Base-by-base conservation (phyloP, 257 asterid species). In the Fraxinus excelsior region DNA sequence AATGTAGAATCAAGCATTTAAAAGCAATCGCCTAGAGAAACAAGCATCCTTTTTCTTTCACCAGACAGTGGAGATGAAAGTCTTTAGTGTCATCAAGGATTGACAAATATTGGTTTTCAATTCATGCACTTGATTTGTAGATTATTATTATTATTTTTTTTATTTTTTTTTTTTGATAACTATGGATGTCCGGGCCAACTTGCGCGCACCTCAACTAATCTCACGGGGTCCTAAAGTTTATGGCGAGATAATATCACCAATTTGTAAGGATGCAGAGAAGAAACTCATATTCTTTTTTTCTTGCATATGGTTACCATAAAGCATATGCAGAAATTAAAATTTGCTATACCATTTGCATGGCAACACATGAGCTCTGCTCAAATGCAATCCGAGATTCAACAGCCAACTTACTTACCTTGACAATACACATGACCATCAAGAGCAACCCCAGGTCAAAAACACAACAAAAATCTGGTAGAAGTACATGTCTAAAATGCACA, bases 391-490 rank as follows among this genome's bases (percentile, higher is more conserved):
- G 14, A 25, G 67, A 21, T 60, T 10, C 32, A 16, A 60, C 32
- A 6, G 32, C 67, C 14, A 5, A 60, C 16, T 23, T 25, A 60
- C 26, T 60, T 21, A 6, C 67, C 67, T 60, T 8, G 18, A 77
- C 25, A 49, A 77, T 67, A 67, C 58, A 75, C 44, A 75, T 71
- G 60, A 42, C 29, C 66, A 65, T 35, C 8, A 7, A 56, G 8
- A 56, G 65, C 28, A 56, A 56, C 65, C 51, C 51, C 34, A 58
- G 73, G 10, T 37, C 7, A 34, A 42, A 21, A 75, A 29, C 42
- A 40, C 37, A 38, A 42, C 77, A 80, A 35, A 1, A 71, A 74
- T 67, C 72, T 42, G 49, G 66, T 37, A 58, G 74, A 73, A 53
- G 73, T 58, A 32, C 38, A 80, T 74, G 67, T 51, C 38, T 28